Base-by-base conservation (phyloP, 2,329 filamentous ascomycete species). In the Penicillium thymicola region DNA sequence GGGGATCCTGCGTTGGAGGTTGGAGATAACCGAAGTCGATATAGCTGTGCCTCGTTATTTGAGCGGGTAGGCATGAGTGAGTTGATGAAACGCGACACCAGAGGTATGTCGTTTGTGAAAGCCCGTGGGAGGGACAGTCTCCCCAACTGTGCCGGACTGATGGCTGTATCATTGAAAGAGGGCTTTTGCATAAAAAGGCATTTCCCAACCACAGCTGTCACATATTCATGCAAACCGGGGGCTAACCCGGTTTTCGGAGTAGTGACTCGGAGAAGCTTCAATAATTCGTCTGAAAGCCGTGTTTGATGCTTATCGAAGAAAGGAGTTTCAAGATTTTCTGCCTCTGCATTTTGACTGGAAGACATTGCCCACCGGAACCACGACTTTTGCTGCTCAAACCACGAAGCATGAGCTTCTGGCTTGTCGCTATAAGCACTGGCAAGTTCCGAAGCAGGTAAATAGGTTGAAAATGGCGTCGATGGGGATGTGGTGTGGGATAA, bases 281-380 rank as follows among this genome's bases (percentile, higher is more conserved):
- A 54, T 36, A 75, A 63, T 41, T 70, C 66, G 43, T 65, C 61
- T 7, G 72, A 73, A 2, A 74, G 58, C 11, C 59, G 62, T 18
- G 65, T 61, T 54, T 70, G 65, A 32, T 74, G 70, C 21, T 59
- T 65, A 38, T 71, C 61, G 28, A 72, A 72, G 16, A 70, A 63
- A 1, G 65, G 67, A 14, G 64, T 62, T 37, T 64, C 50, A 2
- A 60, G 51, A 2, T 47, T 45, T 38, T 59, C 61, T 40, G 58
- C 55, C 32, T 60, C 63, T n/a, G 54, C 55, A 18, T 60, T 42
- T 49, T 69, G 64, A 16, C 60, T 54, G 16, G 67, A 61, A 9
- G 68, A 62, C 55, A 69, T 67, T 36, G 66, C 66, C 75, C 74
- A 77, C 55, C 75, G 67, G 58, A 74, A 68, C 75, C 75, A 77